Conservation (phyloP, 306 rosid species). For the Citrullus mucosospermus region DNA sequence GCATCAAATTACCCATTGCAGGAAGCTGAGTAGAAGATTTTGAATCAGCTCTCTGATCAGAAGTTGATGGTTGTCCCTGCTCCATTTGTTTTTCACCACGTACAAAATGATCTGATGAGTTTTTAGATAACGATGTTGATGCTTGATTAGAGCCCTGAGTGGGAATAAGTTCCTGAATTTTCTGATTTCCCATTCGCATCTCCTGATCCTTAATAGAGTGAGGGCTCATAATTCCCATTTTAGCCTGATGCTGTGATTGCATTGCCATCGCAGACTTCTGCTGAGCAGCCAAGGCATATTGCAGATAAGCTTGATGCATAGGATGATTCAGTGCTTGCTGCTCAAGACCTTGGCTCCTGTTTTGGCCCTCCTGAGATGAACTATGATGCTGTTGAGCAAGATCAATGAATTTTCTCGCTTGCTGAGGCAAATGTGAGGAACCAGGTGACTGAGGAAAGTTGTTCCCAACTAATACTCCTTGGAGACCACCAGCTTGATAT, state of each 20-base stretch:
- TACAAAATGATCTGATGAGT: slow-evolving; percentile 47
- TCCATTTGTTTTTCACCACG: slow-evolving; percentile 67
- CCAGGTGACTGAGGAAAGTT: slow-evolving; percentile 48
- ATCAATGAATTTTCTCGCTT: slow-evolving; percentile 58
- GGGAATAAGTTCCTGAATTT: slow-evolving; percentile 68
- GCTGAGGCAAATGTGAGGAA: slow-evolving; percentile 63
- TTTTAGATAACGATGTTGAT: slow-evolving; percentile 52
- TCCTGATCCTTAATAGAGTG: slow-evolving; percentile 71
- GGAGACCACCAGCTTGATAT: slow-evolving; percentile 62
- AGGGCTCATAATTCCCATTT: slow-evolving; percentile 58
- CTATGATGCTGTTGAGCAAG: slow-evolving; percentile 61
- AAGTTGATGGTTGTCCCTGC: slow-evolving; percentile 49
- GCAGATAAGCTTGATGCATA: slow-evolving; percentile 70
- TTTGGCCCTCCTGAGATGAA: slow-evolving; percentile 54
- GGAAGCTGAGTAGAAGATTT: slow-evolving; percentile 47
- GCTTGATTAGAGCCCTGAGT: slow-evolving; percentile 48
- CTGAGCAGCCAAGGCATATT: slow-evolving; percentile 64
- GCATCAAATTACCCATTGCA: slow-evolving; percentile 38
- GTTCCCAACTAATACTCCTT: slow-evolving; percentile 46
- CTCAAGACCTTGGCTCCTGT: slow-evolving; percentile 62
- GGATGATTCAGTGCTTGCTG: slow-evolving; percentile 64
- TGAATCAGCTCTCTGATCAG: slow-evolving; percentile 55
- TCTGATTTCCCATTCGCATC: slow-evolving; percentile 55
- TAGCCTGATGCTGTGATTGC: slow-evolving; percentile 74
- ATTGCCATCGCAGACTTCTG: slow-evolving; percentile 64